Conservation (phyloP, 371 early-diverging fungal genomes). For the Batkoa obscura region DNA sequence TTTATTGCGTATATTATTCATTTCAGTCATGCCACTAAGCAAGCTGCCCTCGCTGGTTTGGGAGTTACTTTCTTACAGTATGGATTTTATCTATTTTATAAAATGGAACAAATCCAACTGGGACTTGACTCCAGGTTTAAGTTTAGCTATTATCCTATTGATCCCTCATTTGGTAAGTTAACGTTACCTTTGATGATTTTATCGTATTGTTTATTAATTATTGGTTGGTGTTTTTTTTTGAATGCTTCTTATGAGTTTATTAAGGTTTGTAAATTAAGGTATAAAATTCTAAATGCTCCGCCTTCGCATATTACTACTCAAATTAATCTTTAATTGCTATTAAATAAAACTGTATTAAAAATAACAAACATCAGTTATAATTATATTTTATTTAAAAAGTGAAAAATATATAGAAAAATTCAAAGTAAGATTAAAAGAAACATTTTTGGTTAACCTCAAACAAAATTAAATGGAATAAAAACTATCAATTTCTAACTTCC, state of each 20-base stretch:
- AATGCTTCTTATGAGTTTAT: too few species aligned
- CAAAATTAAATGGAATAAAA: too few species aligned
- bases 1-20: background rate
- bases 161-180: background rate
- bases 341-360: too few species aligned
- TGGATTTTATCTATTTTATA: background rate
- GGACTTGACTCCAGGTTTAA: background rate
- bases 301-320: too few species aligned
- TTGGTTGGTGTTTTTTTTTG: conserved; percentile 1
- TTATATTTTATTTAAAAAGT: too few species aligned
- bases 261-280: too few species aligned
- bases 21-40: background rate
- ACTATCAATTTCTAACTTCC: background rate
- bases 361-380: too few species aligned
- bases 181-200: background rate
- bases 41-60: background rate
- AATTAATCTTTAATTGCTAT: too few species aligned
- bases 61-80: background rate
- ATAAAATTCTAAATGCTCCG: too few species aligned
- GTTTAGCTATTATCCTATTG: background rate
- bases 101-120: background rate
- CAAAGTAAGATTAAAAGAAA: too few species aligned
- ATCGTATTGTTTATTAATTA: background rate
- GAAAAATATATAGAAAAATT: too few species aligned
- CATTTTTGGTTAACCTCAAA: too few species aligned